A percentile compares a stretch with the other conserved stretches of the same genome.
phyloP scores from a whole-genome alignment of 805 yeast genomes.

The Tetrapisispora iriomotensis region DNA sequence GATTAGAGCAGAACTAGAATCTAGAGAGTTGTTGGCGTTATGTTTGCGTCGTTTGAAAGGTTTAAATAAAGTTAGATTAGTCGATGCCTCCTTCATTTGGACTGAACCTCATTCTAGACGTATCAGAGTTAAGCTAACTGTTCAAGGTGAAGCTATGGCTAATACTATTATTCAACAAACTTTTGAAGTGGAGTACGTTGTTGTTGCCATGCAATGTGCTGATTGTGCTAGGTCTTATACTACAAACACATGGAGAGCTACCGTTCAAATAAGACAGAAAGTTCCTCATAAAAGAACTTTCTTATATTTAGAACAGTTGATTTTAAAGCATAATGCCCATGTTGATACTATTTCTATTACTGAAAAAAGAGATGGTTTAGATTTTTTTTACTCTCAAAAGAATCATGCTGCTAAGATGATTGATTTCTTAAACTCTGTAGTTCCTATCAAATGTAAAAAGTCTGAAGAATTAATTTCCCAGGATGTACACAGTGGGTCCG shows the following conservation, averaged over 20 bases:
- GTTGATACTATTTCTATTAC: constrained; percentile 87
- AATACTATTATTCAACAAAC: constrained; percentile 89
- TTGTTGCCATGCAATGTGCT: constrained; percentile 92
- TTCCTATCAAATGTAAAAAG: constrained; percentile 72
- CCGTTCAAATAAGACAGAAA: constrained; percentile 95
- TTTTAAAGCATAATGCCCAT: constrained; percentile 86
- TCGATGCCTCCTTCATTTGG: constrained; percentile 95
- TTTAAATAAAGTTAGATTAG: constrained; percentile 69
- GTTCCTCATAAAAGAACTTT: constrained; percentile 96
- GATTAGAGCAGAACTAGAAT: constrained; percentile 84
- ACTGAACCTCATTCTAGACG: constrained; percentile 98
- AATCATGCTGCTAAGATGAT: constrained; percentile 92
- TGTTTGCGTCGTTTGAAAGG: constrained; percentile 86
- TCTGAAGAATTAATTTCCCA: constrained; percentile 87
- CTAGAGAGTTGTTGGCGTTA: constrained; percentile 83
- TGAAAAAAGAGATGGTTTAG: constrained; percentile 89
- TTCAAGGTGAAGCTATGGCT: constrained; percentile 92
- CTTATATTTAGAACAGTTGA: constrained; percentile 88
- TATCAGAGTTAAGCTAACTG: constrained; percentile 80
- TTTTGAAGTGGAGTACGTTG: constrained; percentile 89
- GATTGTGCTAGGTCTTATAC: constrained; percentile 98
- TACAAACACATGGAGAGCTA: constrained; percentile 95
- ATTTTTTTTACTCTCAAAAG: constrained; percentile 80
- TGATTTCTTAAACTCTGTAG: constrained; percentile 76
- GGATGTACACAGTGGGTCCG: constrained; percentile 84